Base-by-base conservation (phyloP, 23 red algal genomes). In the Cyanidiococcus yangmingshanensis region DNA sequence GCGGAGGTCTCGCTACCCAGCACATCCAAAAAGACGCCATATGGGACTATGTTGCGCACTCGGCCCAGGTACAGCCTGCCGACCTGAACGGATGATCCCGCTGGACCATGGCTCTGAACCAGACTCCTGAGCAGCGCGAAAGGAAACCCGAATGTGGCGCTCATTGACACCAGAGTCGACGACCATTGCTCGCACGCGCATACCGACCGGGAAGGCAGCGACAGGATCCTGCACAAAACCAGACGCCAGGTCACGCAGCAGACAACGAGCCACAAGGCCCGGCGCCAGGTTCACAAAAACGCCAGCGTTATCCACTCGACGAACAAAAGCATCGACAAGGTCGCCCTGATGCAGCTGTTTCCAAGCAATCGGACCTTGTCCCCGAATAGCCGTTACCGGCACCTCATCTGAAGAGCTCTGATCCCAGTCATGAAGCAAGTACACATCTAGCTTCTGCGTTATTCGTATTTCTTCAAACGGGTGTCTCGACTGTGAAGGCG, bases 161-260 rank as follows among this genome's bases (percentile, higher is more conserved):
- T 54, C 45, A 54, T 21, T 54, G 45, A 7, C 45, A 21, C 45
- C 45, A 21, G 12, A 54, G 45, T 54, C 45, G 45, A 21, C 21
- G n/a, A 71, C 27, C 63, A 35, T 71, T 7, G 63, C 63, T 25
- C 27, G 63, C 63, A 71, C 63, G n/a, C 27, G 63, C 63, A 71
- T 71, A 35, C 63, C 63, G n/a, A 71, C 63, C 27, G 63, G 63
- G 32, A 17, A 71, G 12, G 27, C 63, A 7, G 7, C 3, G 63
- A 25, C 32, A 25, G 63, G 63, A 29, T 71, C 63, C 16, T 2
- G 63, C 63, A 71, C 63, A 71, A 71, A 71, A 7, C 63, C 63
- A 12, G 7, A 7, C 27, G 63, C 21, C 12, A 71, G 32, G 27
- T 71, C 63, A 29, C 63, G 63, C 63, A 71, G 32, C 27, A 71